Conservation (phyloP, 352 stramenopile genomes). For the Pythium guiyangense region DNA sequence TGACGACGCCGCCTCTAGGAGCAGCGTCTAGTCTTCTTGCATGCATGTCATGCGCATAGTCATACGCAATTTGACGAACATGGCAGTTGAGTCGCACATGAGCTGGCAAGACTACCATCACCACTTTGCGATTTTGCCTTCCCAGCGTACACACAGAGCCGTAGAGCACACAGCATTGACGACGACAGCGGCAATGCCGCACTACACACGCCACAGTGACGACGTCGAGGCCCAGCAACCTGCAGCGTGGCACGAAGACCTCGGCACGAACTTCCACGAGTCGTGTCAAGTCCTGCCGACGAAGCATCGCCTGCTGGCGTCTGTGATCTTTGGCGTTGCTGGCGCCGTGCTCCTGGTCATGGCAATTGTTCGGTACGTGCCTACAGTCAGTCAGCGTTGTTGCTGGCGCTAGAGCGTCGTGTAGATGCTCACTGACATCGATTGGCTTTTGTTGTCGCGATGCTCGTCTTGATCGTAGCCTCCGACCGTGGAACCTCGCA, state of each 20-base stretch:
- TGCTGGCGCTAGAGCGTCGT: too few species aligned
- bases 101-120: too few species aligned
- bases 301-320: conserved; percentile 3
- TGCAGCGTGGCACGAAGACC: conserved; percentile 3
- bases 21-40: too few species aligned
- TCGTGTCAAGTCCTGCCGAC: conserved; percentile 8
- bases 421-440: neutral
- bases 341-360: conserved; percentile 8
- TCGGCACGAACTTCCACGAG: conserved; percentile 8
- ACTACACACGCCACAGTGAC: conserved; percentile 9
- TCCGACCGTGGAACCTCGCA: conserved; percentile 19
- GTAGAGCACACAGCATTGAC: neutral
- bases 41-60: too few species aligned
- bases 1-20: too few species aligned
- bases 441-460: neutral
- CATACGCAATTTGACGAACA: too few species aligned
- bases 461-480: neutral
- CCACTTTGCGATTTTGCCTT: neutral
- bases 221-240: conserved; percentile 5
- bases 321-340: neutral
- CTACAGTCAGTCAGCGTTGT: neutral
- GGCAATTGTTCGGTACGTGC: conserved; percentile 5
- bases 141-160: neutral
- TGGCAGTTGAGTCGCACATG: too few species aligned
- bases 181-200: neutral